phyloP scores from a whole-genome alignment of 352 stramenopile species.

The Globisporangium echinulatum region DNA sequence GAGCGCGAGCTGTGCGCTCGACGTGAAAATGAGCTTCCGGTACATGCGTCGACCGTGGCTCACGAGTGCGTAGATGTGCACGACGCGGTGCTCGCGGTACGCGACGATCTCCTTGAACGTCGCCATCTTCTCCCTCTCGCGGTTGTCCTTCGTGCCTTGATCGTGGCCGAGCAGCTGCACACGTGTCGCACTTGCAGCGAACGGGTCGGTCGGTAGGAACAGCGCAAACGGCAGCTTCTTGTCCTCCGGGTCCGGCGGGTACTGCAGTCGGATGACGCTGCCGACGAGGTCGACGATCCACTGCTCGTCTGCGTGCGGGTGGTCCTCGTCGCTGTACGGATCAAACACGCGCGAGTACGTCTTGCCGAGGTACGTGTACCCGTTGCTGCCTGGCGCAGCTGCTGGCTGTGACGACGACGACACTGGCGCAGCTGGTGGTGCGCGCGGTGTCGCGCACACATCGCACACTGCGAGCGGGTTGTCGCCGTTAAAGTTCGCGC shows the following conservation, averaged over 20 bases:
- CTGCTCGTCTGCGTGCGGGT: constrained; percentile 49
- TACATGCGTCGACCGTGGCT: constrained; percentile 96
- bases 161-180: constrained; percentile 66
- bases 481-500: constrained; percentile 83
- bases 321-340: constrained; percentile 76
- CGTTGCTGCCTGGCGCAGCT: constrained; percentile 24
- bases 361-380: constrained; percentile 53
- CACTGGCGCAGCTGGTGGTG: constrained; percentile 14
- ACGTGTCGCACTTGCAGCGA: constrained; percentile 31
- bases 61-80: constrained; percentile 97
- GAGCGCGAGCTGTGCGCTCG: constrained; percentile 90
- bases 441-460: constrained; percentile 57
- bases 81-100: constrained; percentile 84
- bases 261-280: constrained; percentile 50
- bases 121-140: constrained; percentile 62
- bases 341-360: constrained; percentile 69
- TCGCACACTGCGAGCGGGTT: constrained; percentile 70
- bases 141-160: constrained; percentile 62
- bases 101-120: constrained; percentile 98
- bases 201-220: constrained; percentile 55
- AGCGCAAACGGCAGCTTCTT: constrained; percentile 78
- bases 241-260: constrained; percentile 64
- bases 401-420: constrained; percentile 6
- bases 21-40: constrained; percentile 96
- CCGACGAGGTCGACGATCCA: constrained; percentile 76